These are phyloP conservation scores for Kazachstania taianensis DNA, from an alignment of 805 yeast species.

Conservation along the genomic window DNA sequence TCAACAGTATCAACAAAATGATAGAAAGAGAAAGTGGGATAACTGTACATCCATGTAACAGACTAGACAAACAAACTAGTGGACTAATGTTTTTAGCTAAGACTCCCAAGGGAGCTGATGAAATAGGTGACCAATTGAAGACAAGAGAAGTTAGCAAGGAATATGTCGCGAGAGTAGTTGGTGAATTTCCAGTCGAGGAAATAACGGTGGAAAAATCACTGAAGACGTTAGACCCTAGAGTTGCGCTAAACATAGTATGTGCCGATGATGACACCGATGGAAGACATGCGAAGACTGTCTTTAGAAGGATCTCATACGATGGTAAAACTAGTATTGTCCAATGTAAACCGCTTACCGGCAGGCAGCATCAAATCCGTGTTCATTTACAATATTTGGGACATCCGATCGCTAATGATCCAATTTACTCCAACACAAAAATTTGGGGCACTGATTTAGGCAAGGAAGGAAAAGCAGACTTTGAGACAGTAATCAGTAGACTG, in stretches of 20 bases:
- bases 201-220: conserved; percentile 58
- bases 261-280: conserved; percentile 25
- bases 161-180: conserved; percentile 79
- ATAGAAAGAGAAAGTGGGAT: conserved; percentile 60
- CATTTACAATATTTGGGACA: conserved; percentile 79
- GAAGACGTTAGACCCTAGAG: conserved; percentile 59
- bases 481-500: conserved; percentile 38
- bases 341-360: conserved; percentile 81
- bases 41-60: conserved; percentile 73
- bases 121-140: conserved; percentile 58
- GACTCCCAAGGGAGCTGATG: conserved; percentile 66
- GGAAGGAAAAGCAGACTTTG: conserved; percentile 41
- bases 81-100: conserved; percentile 89
- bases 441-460: conserved; percentile 77
- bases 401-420: conserved; percentile 89
- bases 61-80: conserved; percentile 82
- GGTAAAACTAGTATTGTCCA: conserved; percentile 52
- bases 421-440: conserved; percentile 65
- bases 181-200: conserved; percentile 60
- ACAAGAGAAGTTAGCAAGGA: conserved; percentile 72
- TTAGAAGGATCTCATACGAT: conserved; percentile 57
- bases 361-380: conserved; percentile 92
- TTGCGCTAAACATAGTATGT: conserved; percentile 49
- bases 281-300: conserved; percentile 68
- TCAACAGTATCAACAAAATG: conserved; percentile 64